A percentile compares a stretch with the other conserved stretches of the same genome.
Conservation (phyloP, 2,329 filamentous ascomycete species). For the Colletotrichum zoysiae region DNA sequence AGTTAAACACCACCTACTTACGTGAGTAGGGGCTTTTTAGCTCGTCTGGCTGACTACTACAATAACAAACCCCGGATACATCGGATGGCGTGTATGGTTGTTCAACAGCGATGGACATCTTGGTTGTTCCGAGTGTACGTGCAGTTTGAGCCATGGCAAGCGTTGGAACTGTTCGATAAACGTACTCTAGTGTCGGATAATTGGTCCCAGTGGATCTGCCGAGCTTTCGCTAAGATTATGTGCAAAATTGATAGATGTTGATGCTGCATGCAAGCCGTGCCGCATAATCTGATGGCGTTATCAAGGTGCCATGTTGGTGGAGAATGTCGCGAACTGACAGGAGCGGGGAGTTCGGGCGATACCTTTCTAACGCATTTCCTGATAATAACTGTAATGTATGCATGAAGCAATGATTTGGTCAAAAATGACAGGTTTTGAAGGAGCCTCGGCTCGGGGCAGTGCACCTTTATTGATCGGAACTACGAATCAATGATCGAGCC, state of each 20-base stretch:
- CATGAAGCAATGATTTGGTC: neutral
- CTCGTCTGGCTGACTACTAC: too few relatives aligned
- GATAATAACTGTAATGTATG: neutral
- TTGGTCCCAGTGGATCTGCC: neutral
- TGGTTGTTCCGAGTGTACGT: neutral
- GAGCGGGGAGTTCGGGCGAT: constrained; percentile 5
- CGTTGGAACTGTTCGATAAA: neutral
- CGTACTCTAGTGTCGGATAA: constrained; percentile 17
- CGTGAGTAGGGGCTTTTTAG: too few relatives aligned
- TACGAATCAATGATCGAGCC: neutral
- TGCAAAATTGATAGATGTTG: constrained; percentile 7
- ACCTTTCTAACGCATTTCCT: too few relatives aligned
- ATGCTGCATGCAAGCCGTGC: neutral
- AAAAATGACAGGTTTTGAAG: neutral
- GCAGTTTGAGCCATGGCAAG: neutral
- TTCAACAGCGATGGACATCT: constrained; percentile 1
- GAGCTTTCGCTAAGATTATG: constrained; percentile 4
- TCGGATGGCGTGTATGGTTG: neutral
- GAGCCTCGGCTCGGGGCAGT: neutral
- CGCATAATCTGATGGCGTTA: constrained; percentile 35
- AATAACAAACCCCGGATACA: neutral
- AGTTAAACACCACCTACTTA: too few relatives aligned
- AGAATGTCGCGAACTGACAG: constrained; percentile 26
- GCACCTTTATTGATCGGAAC: neutral
- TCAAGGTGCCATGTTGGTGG: constrained; percentile 34